Base-by-base conservation (phyloP, 2,329 filamentous ascomycete species). In the Curvularia sp. region DNA sequence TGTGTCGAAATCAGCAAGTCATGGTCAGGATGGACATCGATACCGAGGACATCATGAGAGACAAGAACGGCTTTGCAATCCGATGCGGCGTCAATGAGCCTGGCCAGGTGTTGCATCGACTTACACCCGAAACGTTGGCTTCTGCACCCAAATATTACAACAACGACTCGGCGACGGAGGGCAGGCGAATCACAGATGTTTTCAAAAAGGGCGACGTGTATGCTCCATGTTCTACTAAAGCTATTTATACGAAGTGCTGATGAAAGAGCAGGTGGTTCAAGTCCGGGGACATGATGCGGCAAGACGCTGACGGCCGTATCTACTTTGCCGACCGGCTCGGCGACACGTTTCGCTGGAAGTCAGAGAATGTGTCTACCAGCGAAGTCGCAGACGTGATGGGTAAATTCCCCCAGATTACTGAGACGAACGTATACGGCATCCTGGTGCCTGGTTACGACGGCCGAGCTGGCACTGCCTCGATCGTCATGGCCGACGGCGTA, bases 321-420 rank as follows among this genome's bases (percentile, higher is more conserved):
- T 77, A 69, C 65, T 78, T 77, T 55, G 73, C 77, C 34, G 75
- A 78, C 51, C 71, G 76, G 41, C 64, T 78, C 6, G 76, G 76
- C 49, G 76, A 78, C 48, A 78, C 76, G 3, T 78, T 77, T 61
- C 73, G 76, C 49, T 78, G 76, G 76, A 79, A 76, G 57, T 78
- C 77, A 3, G 79, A 82, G 64, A 81, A 82, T 63, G 78, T 82
- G 3, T 80, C 79, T 1, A 81, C 80, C 5, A 78, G 76, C 47
- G 80, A 82, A 65, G 79, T 82, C 9, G 68, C 74, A 42, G 78
- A 81, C 50, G 73, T 78, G 36, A 49, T 81, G 1, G 77, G 79
- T 28, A 65, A 66, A n/a, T 79, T 74, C 50, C 69, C 75, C 1
- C 74, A 79, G 45, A 67, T 81, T 5, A 77, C 76, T 19, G 80